Base-by-base conservation (phyloP, 345 rosid genomes). In the Salix arbutifolia region DNA sequence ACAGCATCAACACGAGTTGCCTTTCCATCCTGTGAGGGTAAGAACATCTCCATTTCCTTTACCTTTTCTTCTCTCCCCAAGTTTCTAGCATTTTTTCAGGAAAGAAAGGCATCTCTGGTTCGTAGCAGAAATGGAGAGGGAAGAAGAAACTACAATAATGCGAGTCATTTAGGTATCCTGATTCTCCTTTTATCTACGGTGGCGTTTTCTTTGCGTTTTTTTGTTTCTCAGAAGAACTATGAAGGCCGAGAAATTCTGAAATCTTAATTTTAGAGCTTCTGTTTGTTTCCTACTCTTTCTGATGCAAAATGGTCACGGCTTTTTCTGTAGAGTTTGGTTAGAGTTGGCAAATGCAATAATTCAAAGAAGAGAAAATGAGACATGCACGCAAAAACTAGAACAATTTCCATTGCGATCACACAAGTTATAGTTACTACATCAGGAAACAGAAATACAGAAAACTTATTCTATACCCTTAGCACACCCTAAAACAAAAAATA, bases 401-500 rank as follows among this genome's bases (percentile, higher is more conserved):
- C 78, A 77, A 81, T 82, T 85, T 88, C 65, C 91, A 88, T 85
- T 83, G 83, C 82, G 82, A 87, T 75, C 83, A 64, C 58, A 71
- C 4, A 42, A 66, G 84, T 85, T 84, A 35, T 77, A 58, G 64
- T 58, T n/a, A 76, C 87, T 89, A 89, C 95, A 91, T 77, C 71
- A 83, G 86, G 83, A 79, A 81, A 80, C 81, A 79, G 76, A 74
- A 56, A 46, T 69, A 75, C 23, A 77, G 67, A 66, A 65, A 65
- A 69, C 82, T 87, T 85, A 85, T 88, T 88, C 89, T 87, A 83
- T 88, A 82, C 89, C 83, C 76, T 86, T 64, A 85, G 84, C 88
- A 88, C 87, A 82, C 84, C 79, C 28, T 53, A 83, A 81, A 81
- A 74, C 78, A 76, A 78, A 60, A 80, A 74, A 71, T 72, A 70